phyloP scores from a whole-genome alignment of 345 rosid species.

The Schrenkiella parvula region DNA sequence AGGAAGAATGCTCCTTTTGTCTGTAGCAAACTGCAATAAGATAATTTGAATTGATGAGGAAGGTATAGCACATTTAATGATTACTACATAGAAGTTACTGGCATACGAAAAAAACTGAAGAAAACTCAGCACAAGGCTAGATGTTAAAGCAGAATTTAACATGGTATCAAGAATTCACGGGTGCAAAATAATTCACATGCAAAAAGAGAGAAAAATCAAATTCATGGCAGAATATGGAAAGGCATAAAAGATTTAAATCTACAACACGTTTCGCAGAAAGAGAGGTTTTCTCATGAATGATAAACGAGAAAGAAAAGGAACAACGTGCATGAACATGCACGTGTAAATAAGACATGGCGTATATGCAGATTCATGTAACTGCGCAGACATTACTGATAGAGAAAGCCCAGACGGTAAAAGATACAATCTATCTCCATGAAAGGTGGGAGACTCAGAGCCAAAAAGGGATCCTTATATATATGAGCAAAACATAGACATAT shows the following conservation, averaged over 20 bases:
- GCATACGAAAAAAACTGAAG: neutral
- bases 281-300: neutral
- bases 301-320: neutral
- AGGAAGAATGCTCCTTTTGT: constrained; percentile 85
- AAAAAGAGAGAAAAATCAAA: neutral
- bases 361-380: neutral
- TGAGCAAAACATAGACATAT: neutral
- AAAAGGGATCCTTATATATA: neutral
- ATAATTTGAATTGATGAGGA: neutral
- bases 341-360: neutral
- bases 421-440: neutral
- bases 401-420: neutral
- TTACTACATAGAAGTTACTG: neutral
- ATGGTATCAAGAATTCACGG: neutral
- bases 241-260: neutral
- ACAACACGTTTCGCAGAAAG: neutral
- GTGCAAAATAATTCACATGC: neutral
- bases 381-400: neutral
- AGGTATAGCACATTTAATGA: neutral
- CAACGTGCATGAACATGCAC: neutral
- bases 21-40: constrained; percentile 65
- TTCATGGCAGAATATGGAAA: neutral
- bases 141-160: neutral
- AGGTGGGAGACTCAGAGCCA: neutral
- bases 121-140: neutral